A percentile compares a stretch with the other conserved stretches of the same genome.
Conservation (phyloP, 176 grass and related monocot genomes). For the barley (Hordeum vulgare) region DNA sequence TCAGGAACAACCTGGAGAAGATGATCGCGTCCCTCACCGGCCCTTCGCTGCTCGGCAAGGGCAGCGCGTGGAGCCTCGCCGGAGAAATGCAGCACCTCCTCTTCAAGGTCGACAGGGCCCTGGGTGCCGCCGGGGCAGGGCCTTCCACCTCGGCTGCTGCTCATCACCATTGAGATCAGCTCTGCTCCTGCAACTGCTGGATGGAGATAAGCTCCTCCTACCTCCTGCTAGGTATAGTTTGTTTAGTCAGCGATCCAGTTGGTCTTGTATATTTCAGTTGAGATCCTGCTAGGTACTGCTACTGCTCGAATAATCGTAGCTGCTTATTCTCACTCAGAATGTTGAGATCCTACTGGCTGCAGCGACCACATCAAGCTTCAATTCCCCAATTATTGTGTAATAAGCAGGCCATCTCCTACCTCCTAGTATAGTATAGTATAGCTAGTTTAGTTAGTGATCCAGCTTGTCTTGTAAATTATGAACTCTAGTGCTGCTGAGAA, state of each 20-base stretch:
- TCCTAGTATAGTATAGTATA: too few species aligned
- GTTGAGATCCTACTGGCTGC: neutral
- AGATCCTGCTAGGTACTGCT: neutral
- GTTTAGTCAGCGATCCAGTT: neutral
- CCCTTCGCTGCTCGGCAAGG: neutral
- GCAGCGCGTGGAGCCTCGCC: slow-evolving; percentile 20
- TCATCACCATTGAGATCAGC: neutral
- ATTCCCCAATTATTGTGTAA: too few species aligned
- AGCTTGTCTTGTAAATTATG: too few species aligned
- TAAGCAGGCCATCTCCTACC: too few species aligned
- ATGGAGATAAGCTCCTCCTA: neutral
- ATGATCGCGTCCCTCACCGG: slow-evolving; percentile 58
- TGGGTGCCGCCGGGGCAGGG: neutral
- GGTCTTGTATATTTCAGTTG: neutral
- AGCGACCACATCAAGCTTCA: too few species aligned
- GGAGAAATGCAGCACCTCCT: slow-evolving; percentile 63
- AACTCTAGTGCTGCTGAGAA: too few species aligned
- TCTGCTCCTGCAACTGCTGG: neutral
- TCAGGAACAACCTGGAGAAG: slow-evolving; percentile 66
- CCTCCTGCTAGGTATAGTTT: neutral
- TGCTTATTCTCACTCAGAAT: neutral
- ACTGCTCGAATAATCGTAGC: neutral
- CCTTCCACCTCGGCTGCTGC: neutral
- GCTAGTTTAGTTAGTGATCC: too few species aligned
- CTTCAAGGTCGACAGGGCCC: slow-evolving; percentile 65